Conservation (phyloP, 345 rosid species). For the Stellera chamaejasme region DNA sequence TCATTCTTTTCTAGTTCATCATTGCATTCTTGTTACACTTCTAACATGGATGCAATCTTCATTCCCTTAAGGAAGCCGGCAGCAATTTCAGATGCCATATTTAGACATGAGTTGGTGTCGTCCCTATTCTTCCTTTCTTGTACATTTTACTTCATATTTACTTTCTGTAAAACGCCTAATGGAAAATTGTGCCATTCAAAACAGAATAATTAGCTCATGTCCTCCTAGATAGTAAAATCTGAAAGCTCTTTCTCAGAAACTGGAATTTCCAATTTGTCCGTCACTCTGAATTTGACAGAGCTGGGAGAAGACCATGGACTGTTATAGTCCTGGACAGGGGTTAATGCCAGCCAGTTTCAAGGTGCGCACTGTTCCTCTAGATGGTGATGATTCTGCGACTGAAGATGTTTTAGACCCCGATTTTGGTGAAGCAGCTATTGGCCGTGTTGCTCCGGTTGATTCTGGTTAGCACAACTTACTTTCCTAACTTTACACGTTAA, state of each 20-base stretch:
- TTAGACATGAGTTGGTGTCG: too few species aligned
- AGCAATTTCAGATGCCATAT: too few species aligned
- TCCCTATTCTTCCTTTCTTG: too few species aligned
- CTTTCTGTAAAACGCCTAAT: too few species aligned
- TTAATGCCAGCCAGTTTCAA: constrained; percentile 97
- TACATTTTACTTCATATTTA: too few species aligned
- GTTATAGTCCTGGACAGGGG: constrained; percentile 96
- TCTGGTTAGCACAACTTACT: constrained; percentile 48
- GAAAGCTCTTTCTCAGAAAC: neutral
- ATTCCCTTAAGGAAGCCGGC: too few species aligned
- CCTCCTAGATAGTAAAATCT: too few species aligned
- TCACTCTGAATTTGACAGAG: constrained; percentile 39
- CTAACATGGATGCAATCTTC: neutral
- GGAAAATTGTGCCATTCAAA: too few species aligned
- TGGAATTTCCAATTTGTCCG: neutral
- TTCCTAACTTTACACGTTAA: neutral
- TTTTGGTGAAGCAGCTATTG: constrained; percentile 95
- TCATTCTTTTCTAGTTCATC: constrained; percentile 1
- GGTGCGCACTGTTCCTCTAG: constrained; percentile 77
- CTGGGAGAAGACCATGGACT: constrained; percentile 99
- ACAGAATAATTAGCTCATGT: too few species aligned
- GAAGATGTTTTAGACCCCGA: constrained; percentile 94
- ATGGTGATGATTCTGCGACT: constrained; percentile 70
- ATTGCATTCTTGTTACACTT: neutral
- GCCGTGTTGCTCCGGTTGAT: constrained; percentile 98